Evolutionary conservation across 2,329 filamentous ascomycete species (phyloP).

Genomic region (Colletotrichum liriopes): DNA sequence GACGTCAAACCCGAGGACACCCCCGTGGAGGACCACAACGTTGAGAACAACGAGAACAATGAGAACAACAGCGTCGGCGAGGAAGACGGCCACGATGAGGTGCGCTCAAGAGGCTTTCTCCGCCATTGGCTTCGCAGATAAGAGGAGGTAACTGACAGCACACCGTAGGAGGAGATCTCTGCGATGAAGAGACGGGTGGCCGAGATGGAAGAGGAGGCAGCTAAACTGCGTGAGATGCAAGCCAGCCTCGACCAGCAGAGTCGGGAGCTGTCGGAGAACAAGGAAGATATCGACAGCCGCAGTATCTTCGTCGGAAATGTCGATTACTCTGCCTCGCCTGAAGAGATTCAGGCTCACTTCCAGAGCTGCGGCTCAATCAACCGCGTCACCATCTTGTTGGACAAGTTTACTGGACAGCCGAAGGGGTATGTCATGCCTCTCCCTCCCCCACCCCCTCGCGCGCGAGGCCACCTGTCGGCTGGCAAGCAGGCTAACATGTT

Average conservation of each 20-base stretch:
- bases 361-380: constrained; percentile 98
- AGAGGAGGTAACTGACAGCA: constrained; percentile 44
- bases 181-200: constrained; percentile 90
- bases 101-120: constrained; percentile 50
- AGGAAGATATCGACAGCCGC: constrained; percentile 94
- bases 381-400: constrained; percentile 94
- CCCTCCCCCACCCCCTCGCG: too few relatives aligned
- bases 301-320: constrained; percentile 99
- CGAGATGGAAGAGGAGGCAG: constrained; percentile 92
- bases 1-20: constrained; percentile 50
- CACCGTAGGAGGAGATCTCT: constrained; percentile 80
- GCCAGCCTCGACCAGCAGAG: constrained; percentile 87
- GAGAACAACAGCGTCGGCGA: constrained; percentile 49
- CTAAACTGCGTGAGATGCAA: constrained; percentile 90
- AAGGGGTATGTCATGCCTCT: constrained; percentile 83
- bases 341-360: constrained; percentile 99
- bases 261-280: constrained; percentile 83
- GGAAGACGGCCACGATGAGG: constrained; percentile 64
- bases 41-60: constrained; percentile 49
- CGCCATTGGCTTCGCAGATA: constrained; percentile 39
- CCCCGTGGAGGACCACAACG: constrained; percentile 50
- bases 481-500: background rate
- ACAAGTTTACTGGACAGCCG: constrained; percentile 99
- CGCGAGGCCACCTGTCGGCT: background rate
- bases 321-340: constrained; percentile 95